Evolutionary conservation across 495 filamentous ascomycete species (phyloP), one percentile per base, ranked within the genome.

Genomic region (Sphaerosporella brunnea): DNA sequence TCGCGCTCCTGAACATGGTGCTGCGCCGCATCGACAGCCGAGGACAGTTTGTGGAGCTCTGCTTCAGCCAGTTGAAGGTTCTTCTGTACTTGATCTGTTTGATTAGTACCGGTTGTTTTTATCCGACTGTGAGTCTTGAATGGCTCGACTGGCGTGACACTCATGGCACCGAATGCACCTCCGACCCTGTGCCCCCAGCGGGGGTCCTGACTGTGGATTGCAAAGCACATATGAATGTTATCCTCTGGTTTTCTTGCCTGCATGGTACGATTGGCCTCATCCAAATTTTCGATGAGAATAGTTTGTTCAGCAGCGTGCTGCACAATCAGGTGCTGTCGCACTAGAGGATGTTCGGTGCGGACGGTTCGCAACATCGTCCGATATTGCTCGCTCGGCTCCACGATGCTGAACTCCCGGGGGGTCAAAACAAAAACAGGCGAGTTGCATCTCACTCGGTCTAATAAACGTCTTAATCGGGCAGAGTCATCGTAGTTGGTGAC

Each of bases 271-370:
- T 78, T 66, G 1, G 79, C 92, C 45, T 81, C 69, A 9, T 67
- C 56, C 15, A 81, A 66, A 35, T 75, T 64, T 36, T 77, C 71
- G 37, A 95, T 77, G 2, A 99, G 62, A 8, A 93, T 69, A 9
- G 78, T 76, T 57, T 96, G 87, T 48, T 99, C 90, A 37, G 93
- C 81, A 5, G 67, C 63, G 54, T 87, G 70, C 45, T 75, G 77
- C 60, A 99, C 84, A 60, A 99, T 80, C 24, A 96, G 64, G 42
- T 85, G 79, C 49, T 80, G 77, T 26, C 75, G 76, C 19, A 92
- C 82, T 36, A 78, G 62, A 4, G 56, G 4, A 52, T 47, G 47
- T 30, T 58, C 41, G 58, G 48, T 42, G 61, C 76, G 75, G 34
- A 97, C 69, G 3, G 80, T 73, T 40, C 82, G 71, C 30, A 95